phyloP scores from a whole-genome alignment of 805 yeast genomes.

The Torulaspora maleeae region DNA sequence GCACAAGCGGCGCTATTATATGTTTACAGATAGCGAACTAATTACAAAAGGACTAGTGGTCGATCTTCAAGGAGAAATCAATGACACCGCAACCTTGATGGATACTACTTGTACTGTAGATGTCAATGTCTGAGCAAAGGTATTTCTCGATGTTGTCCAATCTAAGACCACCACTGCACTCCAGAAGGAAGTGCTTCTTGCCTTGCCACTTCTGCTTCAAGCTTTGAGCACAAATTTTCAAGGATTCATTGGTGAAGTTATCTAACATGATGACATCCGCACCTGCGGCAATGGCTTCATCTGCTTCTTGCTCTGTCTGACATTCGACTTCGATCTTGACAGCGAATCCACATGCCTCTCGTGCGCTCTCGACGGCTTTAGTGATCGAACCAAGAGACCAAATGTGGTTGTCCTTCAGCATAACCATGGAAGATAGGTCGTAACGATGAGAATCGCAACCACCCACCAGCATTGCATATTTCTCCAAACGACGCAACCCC shows the following conservation, averaged over 20 bases:
- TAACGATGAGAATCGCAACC: slow-evolving; percentile 92
- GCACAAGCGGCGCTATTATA: background rate
- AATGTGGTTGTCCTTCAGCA: slow-evolving; percentile 92
- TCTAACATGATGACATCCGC: slow-evolving; percentile 96
- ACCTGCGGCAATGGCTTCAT: slow-evolving; percentile 90
- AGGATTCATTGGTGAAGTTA: slow-evolving; percentile 65
- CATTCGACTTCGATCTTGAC: slow-evolving; percentile 91
- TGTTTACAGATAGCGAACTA: background rate
- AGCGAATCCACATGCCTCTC: slow-evolving; percentile 80
- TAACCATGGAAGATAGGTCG: slow-evolving; percentile 88
- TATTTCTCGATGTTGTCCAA: slow-evolving; percentile 58
- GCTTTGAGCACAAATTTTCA: slow-evolving; percentile 58
- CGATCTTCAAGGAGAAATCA: slow-evolving; percentile 72
- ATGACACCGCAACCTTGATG: slow-evolving; percentile 86
- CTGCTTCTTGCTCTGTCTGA: slow-evolving; percentile 77
- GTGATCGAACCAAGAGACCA: slow-evolving; percentile 93
- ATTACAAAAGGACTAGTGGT: slow-evolving; percentile 6
- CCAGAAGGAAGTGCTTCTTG: slow-evolving; percentile 57
- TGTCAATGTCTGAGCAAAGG: slow-evolving; percentile 75
- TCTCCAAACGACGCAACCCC: slow-evolving; percentile 81
- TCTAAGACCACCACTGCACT: slow-evolving; percentile 89
- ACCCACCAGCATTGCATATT: slow-evolving; percentile 92
- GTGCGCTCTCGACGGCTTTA: slow-evolving; percentile 70
- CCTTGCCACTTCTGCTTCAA: slow-evolving; percentile 54
- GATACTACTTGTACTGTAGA: slow-evolving; percentile 84